Conservation (phyloP, 768 basidiomycete species). For the Boletus barrowsii region DNA sequence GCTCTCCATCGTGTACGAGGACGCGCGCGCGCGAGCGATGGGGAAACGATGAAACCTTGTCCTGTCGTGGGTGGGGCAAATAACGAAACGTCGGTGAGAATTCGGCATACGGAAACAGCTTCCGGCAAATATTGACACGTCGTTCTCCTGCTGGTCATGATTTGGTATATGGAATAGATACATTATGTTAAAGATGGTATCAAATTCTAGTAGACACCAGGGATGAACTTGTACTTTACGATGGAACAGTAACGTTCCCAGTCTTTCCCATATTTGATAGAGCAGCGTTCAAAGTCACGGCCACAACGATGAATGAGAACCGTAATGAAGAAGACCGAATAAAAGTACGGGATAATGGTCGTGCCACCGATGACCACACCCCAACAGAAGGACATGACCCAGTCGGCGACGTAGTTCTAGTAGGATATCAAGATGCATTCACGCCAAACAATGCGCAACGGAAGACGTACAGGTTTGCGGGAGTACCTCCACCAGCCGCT, state of each 20-base stretch:
- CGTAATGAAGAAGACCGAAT: constrained; percentile 92
- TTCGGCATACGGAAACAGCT: constrained; percentile 1
- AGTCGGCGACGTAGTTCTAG: constrained; percentile 93
- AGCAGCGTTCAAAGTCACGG: constrained; percentile 94
- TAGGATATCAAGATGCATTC: background rate
- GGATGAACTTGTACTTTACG: constrained; percentile 90
- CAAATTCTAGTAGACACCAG: constrained; percentile 65
- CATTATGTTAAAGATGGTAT: constrained; percentile 15
- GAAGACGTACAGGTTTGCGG: constrained; percentile 78
- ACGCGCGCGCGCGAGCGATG: constrained; percentile 6
- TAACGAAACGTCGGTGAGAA: constrained; percentile 23
- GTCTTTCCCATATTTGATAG: constrained; percentile 89
- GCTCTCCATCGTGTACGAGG: constrained; percentile 57
- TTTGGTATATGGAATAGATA: background rate
- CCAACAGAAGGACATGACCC: constrained; percentile 83
- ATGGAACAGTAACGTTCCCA: constrained; percentile 88
- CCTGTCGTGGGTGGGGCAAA: background rate
- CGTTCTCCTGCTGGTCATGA: background rate
- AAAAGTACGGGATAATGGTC: constrained; percentile 91
- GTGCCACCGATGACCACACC: constrained; percentile 73
- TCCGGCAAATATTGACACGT: constrained; percentile 11
- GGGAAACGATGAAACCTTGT: constrained; percentile 9
- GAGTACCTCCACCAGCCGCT: constrained; percentile 94
- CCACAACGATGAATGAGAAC: constrained; percentile 89
- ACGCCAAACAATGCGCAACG: background rate